A percentile compares a stretch with the other conserved stretches of the same genome.
These are phyloP conservation scores for Pouteria glomerata DNA, from an alignment of 148 eudicot species.

Conservation along the genomic window DNA sequence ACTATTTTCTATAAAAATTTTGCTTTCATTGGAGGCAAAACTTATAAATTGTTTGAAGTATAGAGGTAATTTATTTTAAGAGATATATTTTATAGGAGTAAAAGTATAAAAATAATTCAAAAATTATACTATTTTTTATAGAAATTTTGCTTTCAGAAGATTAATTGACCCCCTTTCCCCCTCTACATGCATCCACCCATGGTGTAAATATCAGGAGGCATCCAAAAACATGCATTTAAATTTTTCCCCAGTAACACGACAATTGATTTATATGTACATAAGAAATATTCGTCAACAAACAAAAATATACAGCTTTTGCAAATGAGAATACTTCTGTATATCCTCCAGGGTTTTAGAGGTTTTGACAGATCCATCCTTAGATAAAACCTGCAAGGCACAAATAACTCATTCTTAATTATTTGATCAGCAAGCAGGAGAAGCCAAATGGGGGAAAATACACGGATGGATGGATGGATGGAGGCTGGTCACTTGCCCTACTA, in stretches of 20 bases:
- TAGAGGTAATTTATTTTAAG: no score
- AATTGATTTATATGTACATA: not conserved
- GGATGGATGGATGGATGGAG: not conserved
- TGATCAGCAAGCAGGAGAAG: not conserved
- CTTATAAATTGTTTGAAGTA: no score
- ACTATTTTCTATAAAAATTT: no score
- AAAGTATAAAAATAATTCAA: no score
- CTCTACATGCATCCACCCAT: no score
- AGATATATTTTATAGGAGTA: no score
- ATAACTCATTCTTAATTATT: not conserved
- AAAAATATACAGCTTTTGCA: constrained; percentile 62
- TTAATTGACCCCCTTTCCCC: no score
- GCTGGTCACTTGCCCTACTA: constrained; percentile 65
- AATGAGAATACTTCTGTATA: constrained; percentile 64
- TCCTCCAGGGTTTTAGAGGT: constrained; percentile 69
- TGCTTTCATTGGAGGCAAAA: no score
- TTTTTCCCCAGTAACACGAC: no score
- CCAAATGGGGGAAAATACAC: not conserved
- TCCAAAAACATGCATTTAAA: not conserved
- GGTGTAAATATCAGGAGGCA: not conserved
- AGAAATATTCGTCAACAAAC: not conserved
- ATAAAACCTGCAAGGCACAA: constrained; percentile 63
- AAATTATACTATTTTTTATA: no score
- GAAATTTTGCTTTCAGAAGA: no score
- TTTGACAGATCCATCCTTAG: constrained; percentile 95